Evolutionary conservation across 2,329 filamentous ascomycete genomes (phyloP), one percentile per base, ranked within the genome.

Genomic region (Pseudogymnoascus sp.): DNA sequence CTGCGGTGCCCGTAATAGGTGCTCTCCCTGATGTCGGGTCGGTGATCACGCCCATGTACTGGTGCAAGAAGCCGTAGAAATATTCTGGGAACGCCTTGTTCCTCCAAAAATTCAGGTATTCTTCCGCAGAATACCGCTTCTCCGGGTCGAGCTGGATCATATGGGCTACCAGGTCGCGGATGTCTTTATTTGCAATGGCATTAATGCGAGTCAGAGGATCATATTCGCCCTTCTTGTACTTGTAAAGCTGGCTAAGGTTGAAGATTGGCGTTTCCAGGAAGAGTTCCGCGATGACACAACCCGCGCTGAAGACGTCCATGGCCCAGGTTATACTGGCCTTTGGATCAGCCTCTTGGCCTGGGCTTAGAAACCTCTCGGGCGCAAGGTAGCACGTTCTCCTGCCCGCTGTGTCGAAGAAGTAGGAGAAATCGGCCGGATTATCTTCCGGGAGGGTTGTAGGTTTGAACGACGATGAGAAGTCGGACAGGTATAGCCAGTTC

Each of bases 401-500:
- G 5, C 91, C 91, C 4, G 92, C 96, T 0, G 90, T 92, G 70
- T 99, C 94, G 69, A 97, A 99, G 72, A 93, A 99, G 74, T 97
- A 97, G 0, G 92, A 96, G 71, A 97, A 99, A 70, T 97, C 92
- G 13, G 91, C 92, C 1, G 94, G 94, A 70, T 99, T 97, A 70
- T 99, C 92, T 73, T 97, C 93, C 2, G 94, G 94, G 2, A 99
- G 80, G 74, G 91, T 90, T 4, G 92, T 90, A 9, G 92, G 94
- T 72, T 99, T 99, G 78, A 96, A 97, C 0, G 90, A 88, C 0
- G 93, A 92, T 3, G 93, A 96, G 73, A 97, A 99, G 74, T 99
- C 94, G n/a, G 92, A 88, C 37, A 99, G 82, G 73, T 97, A 99
- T 1, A 99, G 82, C 94, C 95, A 99, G 77, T 97, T 97, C 94